phyloP scores from a whole-genome alignment of 2,329 filamentous ascomycete species.

The Diaporthe humulicola region DNA sequence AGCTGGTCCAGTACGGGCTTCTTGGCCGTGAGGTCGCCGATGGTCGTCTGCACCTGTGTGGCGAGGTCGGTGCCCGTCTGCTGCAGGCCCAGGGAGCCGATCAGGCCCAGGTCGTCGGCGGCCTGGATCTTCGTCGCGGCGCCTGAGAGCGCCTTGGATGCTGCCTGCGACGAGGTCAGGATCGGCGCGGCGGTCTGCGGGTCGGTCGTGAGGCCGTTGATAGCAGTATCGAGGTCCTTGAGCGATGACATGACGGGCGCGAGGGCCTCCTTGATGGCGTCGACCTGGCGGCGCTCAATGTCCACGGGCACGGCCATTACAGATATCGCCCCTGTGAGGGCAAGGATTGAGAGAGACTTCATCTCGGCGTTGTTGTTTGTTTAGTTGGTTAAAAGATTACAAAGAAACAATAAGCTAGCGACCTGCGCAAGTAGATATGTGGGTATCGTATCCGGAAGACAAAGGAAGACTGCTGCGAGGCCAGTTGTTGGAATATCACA shows the following conservation, averaged over 20 bases:
- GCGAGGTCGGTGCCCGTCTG: slow-evolving; percentile 34
- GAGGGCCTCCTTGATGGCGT: slow-evolving; percentile 30
- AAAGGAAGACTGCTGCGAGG: background rate
- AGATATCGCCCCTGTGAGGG: slow-evolving; percentile 7
- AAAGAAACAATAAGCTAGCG: slow-evolving; percentile 3
- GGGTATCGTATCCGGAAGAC: slow-evolving; percentile 17
- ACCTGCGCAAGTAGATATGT: slow-evolving; percentile 25
- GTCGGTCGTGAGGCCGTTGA: slow-evolving; percentile 33
- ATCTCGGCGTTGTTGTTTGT: background rate
- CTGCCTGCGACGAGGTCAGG: slow-evolving; percentile 22
- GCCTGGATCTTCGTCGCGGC: slow-evolving; percentile 32
- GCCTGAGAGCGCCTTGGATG: slow-evolving; percentile 22
- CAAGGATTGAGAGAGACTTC: slow-evolving; percentile 18
- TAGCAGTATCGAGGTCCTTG: slow-evolving; percentile 32
- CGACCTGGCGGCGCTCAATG: slow-evolving; percentile 21
- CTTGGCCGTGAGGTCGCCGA: slow-evolving; percentile 33
- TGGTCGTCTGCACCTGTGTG: slow-evolving; percentile 34
- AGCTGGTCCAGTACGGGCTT: slow-evolving; percentile 33
- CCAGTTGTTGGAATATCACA: background rate
- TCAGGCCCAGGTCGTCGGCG: slow-evolving; percentile 20
- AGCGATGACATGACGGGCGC: slow-evolving; percentile 33
- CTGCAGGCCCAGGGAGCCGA: slow-evolving; percentile 46
- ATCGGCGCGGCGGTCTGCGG: slow-evolving; percentile 28
- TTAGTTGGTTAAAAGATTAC: background rate
- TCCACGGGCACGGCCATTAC: slow-evolving; percentile 15